phyloP scores from a whole-genome alignment of 108 stramenopile genomes.

The Fistulifera solaris region DNA sequence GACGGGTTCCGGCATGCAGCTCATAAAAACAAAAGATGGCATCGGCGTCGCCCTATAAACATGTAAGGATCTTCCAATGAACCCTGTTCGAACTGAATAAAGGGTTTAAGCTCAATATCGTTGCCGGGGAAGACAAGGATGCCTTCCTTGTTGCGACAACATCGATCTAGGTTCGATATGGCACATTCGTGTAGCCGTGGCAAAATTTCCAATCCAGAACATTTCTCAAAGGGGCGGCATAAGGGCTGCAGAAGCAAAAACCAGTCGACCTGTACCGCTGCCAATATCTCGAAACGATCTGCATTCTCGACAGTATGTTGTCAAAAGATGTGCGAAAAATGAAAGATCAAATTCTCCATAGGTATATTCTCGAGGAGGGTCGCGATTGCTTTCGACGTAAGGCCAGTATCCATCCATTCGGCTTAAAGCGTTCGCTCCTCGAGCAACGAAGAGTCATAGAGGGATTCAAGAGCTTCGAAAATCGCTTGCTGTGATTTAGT shows the following conservation, averaged over 20 bases:
- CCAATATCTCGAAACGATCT: constrained; percentile 58
- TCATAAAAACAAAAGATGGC: constrained; percentile 64
- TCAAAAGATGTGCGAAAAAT: constrained; percentile 49
- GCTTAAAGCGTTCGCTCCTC: constrained; percentile 53
- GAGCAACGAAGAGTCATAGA: constrained; percentile 49
- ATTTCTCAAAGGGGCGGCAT: constrained; percentile 47
- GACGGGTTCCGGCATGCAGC: constrained; percentile 38
- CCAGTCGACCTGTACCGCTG: constrained; percentile 70
- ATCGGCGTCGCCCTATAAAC: constrained; percentile 64
- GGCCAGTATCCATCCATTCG: constrained; percentile 82
- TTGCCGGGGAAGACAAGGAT: too few relatives aligned
- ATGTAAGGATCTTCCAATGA: constrained; percentile 47
- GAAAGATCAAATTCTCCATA: constrained; percentile 77
- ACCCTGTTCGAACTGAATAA: constrained; percentile 33
- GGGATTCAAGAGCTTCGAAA: constrained; percentile 29
- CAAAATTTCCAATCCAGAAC: constrained; percentile 62
- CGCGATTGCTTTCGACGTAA: constrained; percentile 44
- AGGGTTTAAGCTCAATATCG: too few relatives aligned
- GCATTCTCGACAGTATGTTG: too few relatives aligned
- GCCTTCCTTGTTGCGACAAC: constrained; percentile 4
- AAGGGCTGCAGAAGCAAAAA: constrained; percentile 61
- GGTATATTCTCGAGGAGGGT: constrained; percentile 57
- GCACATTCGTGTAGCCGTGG: constrained; percentile 46
- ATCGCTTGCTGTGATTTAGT: constrained; percentile 8
- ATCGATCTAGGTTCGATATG: constrained; percentile 19